These are phyloP conservation scores for Vigna reflexopilosa DNA, from an alignment of 306 rosid species.

Conservation along the genomic window DNA sequence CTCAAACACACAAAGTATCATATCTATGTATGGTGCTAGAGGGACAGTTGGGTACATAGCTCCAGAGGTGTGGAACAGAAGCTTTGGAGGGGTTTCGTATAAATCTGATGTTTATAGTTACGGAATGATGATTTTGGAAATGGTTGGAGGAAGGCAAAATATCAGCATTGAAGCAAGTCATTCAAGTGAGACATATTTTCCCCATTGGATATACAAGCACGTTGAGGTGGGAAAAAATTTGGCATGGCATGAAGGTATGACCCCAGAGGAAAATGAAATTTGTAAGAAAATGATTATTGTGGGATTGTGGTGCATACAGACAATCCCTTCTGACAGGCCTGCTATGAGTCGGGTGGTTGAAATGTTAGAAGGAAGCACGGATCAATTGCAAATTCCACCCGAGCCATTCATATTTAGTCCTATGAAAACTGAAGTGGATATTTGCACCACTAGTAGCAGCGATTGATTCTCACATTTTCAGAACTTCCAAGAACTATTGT, in stretches of 20 bases:
- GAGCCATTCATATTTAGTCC: slow-evolving; percentile 38
- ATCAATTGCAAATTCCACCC: slow-evolving; percentile 41
- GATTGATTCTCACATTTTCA: slow-evolving; percentile 1
- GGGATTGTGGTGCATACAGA: slow-evolving; percentile 43
- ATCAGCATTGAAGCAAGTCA: slow-evolving; percentile 17
- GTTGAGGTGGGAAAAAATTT: slow-evolving; percentile 29
- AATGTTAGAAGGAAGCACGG: slow-evolving; percentile 42
- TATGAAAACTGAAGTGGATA: background rate
- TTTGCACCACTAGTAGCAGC: background rate
- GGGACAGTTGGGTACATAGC: slow-evolving; percentile 59
- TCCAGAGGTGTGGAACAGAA: slow-evolving; percentile 51
- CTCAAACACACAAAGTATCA: slow-evolving; percentile 36
- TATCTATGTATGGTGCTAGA: slow-evolving; percentile 50
- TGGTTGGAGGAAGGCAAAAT: slow-evolving; percentile 52
- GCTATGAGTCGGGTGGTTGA: slow-evolving; percentile 42
- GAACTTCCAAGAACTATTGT: background rate
- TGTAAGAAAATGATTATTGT: slow-evolving; percentile 39
- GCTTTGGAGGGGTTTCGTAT: slow-evolving; percentile 53
- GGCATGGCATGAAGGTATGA: slow-evolving; percentile 20
- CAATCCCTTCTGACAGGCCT: slow-evolving; percentile 39
- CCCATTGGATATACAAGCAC: slow-evolving; percentile 49
- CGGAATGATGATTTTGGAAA: slow-evolving; percentile 60
- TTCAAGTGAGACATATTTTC: slow-evolving; percentile 53
- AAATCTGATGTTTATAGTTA: slow-evolving; percentile 61
- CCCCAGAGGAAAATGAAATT: slow-evolving; percentile 35